phyloP scores from a whole-genome alignment of 208 protist species.

The Leishmania tropica region DNA sequence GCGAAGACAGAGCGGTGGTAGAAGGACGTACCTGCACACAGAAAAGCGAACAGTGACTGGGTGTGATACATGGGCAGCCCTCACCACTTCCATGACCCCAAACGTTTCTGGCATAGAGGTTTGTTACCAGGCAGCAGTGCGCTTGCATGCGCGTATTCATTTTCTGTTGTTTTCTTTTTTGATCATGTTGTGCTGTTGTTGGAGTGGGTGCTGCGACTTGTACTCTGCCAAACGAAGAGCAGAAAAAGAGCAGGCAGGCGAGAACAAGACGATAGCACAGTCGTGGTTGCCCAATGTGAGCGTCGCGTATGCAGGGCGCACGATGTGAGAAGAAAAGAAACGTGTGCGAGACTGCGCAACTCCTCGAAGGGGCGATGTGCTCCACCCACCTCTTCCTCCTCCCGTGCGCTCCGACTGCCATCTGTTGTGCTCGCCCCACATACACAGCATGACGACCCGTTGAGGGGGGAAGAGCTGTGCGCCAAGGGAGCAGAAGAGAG shows the following conservation, averaged over 20 bases:
- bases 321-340: constrained; percentile 20
- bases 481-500: neutral
- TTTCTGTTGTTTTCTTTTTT: neutral
- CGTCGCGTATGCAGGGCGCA: neutral
- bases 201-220: neutral
- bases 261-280: constrained; percentile 4
- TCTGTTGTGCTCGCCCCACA: neutral
- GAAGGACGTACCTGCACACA: neutral
- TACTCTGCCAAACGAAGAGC: neutral
- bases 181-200: neutral
- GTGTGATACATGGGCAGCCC: neutral
- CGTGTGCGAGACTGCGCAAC: neutral
- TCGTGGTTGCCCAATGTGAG: neutral
- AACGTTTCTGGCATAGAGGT: neutral
- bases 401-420: neutral
- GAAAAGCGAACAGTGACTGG: neutral
- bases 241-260: constrained; percentile 10
- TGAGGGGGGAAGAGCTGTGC: neutral
- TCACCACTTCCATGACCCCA: neutral
- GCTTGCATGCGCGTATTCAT: too few relatives aligned
- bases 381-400: neutral
- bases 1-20: too few relatives aligned
- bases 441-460: neutral
- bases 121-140: neutral
- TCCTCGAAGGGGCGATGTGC: neutral